A percentile compares a stretch with the other conserved stretches of the same genome.
Conservation (phyloP, 2,329 filamentous ascomycete genomes). For the Decorospora gaudefroyi region DNA sequence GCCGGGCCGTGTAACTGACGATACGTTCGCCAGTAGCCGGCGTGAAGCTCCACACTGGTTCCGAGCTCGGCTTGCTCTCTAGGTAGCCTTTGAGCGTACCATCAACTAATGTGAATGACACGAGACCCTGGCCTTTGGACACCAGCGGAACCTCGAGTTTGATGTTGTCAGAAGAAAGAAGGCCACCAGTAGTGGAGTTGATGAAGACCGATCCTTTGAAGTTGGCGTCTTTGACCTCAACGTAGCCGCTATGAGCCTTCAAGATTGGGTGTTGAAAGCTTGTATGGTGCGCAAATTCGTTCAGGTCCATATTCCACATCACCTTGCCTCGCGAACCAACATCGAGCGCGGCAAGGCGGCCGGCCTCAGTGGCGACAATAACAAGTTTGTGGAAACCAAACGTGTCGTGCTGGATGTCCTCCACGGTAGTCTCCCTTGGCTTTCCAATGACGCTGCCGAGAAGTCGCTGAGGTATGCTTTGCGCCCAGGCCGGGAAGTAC, state of each 20-base stretch:
- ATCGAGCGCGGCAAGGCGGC: constrained; percentile 79
- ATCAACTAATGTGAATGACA: constrained; percentile 42
- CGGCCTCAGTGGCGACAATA: constrained; percentile 76
- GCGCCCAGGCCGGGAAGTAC: constrained; percentile 73
- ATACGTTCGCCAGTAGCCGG: constrained; percentile 70
- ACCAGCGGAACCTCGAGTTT: constrained; percentile 15
- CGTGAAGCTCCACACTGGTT: constrained; percentile 70
- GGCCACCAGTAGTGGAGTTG: constrained; percentile 42
- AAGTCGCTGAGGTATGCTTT: constrained; percentile 69
- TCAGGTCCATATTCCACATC: constrained; percentile 72
- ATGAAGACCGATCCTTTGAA: constrained; percentile 34
- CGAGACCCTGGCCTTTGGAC: constrained; percentile 29
- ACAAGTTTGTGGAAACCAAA: constrained; percentile 91
- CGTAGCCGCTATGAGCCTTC: constrained; percentile 40
- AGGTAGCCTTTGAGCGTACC: constrained; percentile 42
- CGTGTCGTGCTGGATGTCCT: constrained; percentile 65
- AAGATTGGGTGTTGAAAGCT: constrained; percentile 65
- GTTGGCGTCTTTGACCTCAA: constrained; percentile 38
- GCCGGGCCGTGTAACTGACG: constrained; percentile 67
- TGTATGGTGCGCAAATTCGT: constrained; percentile 59
- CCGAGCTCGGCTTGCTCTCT: constrained; percentile 26
- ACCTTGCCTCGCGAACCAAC: constrained; percentile 73
- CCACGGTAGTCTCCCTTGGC: constrained; percentile 60
- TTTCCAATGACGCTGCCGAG: constrained; percentile 60
- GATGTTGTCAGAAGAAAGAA: constrained; percentile 27